Evolutionary conservation across 176 grass and related monocot species (phyloP).

Genomic region (Hyparrhenia diplandra): DNA sequence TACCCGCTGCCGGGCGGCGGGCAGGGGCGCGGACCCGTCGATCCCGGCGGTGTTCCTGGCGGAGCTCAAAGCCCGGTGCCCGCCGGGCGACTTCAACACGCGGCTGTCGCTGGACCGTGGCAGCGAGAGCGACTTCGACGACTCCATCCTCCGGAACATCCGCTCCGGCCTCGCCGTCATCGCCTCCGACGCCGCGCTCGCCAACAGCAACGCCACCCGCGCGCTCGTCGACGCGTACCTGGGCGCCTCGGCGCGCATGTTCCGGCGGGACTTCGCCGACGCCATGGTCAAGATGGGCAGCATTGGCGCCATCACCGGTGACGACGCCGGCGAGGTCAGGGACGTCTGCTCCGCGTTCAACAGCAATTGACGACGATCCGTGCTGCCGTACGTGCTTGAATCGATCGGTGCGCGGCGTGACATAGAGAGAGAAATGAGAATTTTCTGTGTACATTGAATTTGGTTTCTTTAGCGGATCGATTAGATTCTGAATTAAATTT

Average conservation of each 20-base stretch:
- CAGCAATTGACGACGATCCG: neutral
- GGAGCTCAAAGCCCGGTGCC: slow-evolving; percentile 61
- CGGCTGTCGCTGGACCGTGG: slow-evolving; percentile 75
- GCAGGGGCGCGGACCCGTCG: slow-evolving; percentile 51
- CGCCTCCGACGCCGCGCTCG: slow-evolving; percentile 66
- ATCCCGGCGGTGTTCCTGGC: slow-evolving; percentile 51
- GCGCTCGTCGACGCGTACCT: slow-evolving; percentile 68
- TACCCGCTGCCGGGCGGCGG: slow-evolving; percentile 19
- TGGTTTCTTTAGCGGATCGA: neutral
- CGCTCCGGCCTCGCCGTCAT: slow-evolving; percentile 54
- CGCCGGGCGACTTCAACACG: slow-evolving; percentile 60
- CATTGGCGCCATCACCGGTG: slow-evolving; percentile 44
- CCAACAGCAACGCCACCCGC: slow-evolving; percentile 25
- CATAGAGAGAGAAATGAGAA: neutral
- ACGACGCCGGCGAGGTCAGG: too few relatives aligned
- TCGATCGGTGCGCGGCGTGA: neutral
- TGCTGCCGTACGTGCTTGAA: too few relatives aligned
- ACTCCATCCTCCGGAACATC: slow-evolving; percentile 71
- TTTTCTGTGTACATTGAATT: neutral
- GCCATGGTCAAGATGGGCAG: slow-evolving; percentile 73
- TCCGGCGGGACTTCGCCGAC: slow-evolving; percentile 47
- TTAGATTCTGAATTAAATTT: neutral
- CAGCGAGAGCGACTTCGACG: slow-evolving; percentile 61
- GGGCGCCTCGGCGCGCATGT: neutral
- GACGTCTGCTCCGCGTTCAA: slow-evolving; percentile 41